Evolutionary conservation across 2,329 filamentous ascomycete species (phyloP).

Genomic region (Sclerotiophoma versabilis): DNA sequence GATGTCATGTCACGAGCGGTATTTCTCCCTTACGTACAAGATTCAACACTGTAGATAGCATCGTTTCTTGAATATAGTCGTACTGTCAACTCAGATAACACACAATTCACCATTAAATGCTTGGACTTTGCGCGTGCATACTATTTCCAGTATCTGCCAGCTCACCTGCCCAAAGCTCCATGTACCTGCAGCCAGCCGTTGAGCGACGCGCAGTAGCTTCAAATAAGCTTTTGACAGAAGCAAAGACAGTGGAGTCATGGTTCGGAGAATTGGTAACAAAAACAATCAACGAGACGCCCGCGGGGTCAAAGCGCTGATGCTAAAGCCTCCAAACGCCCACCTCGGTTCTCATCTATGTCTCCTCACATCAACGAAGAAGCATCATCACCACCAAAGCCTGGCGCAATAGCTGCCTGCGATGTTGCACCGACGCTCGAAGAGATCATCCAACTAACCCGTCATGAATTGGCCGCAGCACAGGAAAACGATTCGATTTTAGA

Average conservation of each 20-base stretch:
- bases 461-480: constrained; percentile 29
- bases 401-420: constrained; percentile 8
- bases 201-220: constrained; percentile 5
- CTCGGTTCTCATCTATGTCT: constrained; percentile 4
- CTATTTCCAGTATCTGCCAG: not conserved
- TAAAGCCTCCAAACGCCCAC: constrained; percentile 5
- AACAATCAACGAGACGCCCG: constrained; percentile 2
- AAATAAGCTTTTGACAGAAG: constrained; percentile 18
- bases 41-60: constrained; percentile 8
- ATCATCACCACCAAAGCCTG: not conserved
- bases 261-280: constrained; percentile 13
- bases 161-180: not conserved
- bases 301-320: constrained; percentile 16
- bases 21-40: not conserved
- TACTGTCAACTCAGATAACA: not conserved
- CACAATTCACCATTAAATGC: not conserved
- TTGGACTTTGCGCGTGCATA: not conserved
- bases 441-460: constrained; percentile 34
- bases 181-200: constrained; percentile 9
- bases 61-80: not conserved
- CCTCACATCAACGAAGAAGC: not conserved
- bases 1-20: constrained; percentile 12
- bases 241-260: constrained; percentile 13
- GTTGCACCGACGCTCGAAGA: constrained; percentile 32
- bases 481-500: constrained; percentile 42